Base-by-base conservation (phyloP, 768 basidiomycete genomes). In the Boletales sp. region DNA sequence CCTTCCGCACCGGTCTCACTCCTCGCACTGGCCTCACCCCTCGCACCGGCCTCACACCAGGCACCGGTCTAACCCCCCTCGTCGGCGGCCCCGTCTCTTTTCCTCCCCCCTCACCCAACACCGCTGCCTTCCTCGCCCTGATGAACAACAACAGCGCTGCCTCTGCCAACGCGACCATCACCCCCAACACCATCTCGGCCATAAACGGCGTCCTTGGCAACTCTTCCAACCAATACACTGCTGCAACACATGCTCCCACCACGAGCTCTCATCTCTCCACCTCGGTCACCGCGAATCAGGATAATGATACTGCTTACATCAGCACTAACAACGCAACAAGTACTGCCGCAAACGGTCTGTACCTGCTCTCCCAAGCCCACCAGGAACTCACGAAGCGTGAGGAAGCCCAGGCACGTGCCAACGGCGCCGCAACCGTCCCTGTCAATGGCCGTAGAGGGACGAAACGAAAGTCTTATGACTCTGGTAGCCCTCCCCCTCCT, bases 371-470 rank as follows among this genome's bases (percentile, higher is more conserved):
- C 1, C 94, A 97, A 70, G 94, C 94, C 24, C 94, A 97, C 65
- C 94, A 97, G 67, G 94, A 95, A 75, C 82, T 97, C 52, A 90
- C 90, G 34, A 95, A 94, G 72, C 83, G 91, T n/a, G 93, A 95
- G 69, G 88, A 91, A 65, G 84, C 86, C 0, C 83, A 87, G 63
- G 79, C 80, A 53, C 79, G 84, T 56, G 80, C 82, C 43, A 72
- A 73, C 45, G 70, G 68, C 40, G 62, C 71, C 17, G 69, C 67
- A 45, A 52, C 63, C 34, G 53, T 62, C 48, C 57, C 63, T 55
- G 54, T 52, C 31, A 63, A 63, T 44, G 60, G 57, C 46, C 60
- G 74, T 62, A 81, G 87, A 38, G 79, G 80, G 2, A 74, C 81
- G 8, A 92, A 91, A 69, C 83, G 89, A 61, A 90, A 88, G 69